Conservation (phyloP, 257 asterid species). For the Solanum sitiens region DNA sequence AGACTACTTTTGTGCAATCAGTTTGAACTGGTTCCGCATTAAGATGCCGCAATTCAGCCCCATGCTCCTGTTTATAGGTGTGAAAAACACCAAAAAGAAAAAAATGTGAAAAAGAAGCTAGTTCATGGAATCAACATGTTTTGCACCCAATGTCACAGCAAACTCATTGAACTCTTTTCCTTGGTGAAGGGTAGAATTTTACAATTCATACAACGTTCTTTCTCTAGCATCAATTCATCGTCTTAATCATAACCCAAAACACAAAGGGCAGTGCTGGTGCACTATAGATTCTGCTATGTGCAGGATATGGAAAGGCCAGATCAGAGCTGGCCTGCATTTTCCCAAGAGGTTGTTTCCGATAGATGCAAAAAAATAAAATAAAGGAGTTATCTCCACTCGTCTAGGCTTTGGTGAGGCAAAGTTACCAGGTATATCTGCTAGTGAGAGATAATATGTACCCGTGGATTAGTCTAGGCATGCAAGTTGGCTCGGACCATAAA, state of each 20-base stretch:
- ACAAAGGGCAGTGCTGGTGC: neutral
- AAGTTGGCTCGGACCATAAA: neutral
- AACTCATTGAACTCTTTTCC: neutral
- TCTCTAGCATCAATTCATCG: neutral
- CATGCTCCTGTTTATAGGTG: conserved; percentile 56
- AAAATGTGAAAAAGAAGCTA: neutral
- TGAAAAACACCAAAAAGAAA: neutral
- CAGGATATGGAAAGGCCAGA: neutral
- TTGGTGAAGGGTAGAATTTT: neutral
- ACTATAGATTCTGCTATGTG: neutral
- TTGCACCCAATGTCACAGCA: neutral
- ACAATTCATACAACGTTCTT: neutral
- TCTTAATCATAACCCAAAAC: neutral
- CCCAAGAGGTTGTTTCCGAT: neutral
- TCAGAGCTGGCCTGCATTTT: neutral
- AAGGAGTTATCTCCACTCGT: neutral
- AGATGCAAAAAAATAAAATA: neutral
- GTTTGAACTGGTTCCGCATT: conserved; percentile 79
- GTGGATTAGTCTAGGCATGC: neutral
- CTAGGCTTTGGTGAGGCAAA: neutral
- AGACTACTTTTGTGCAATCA: conserved; percentile 74
- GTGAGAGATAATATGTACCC: neutral
- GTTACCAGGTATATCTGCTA: neutral
- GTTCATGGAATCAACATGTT: neutral
- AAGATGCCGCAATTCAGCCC: conserved; percentile 81